Evolutionary conservation across 1,139 yeast species (phyloP).

Genomic region (Yamadazyma mexicana): DNA sequence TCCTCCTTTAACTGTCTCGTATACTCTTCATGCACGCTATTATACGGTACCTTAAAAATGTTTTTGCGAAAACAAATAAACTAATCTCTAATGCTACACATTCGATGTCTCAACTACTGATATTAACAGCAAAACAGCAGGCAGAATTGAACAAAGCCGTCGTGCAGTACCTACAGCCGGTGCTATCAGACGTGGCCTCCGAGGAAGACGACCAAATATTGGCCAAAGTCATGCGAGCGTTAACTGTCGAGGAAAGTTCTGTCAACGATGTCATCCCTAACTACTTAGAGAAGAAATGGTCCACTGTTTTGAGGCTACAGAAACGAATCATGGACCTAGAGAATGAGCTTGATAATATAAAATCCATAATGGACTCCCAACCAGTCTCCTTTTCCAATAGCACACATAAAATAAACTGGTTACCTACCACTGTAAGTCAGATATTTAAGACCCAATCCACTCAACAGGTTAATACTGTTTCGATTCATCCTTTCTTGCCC

Average conservation of each 20-base stretch:
- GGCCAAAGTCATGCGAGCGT: constrained; percentile 15
- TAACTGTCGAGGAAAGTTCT: constrained; percentile 19
- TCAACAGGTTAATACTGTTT: constrained; percentile 60
- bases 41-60: too few relatives aligned
- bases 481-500: constrained; percentile 75
- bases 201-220: constrained; percentile 11
- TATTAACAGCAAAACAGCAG: constrained; percentile 52
- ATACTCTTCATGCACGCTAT: too few relatives aligned
- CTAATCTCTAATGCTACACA: background rate
- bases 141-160: constrained; percentile 57
- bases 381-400: constrained; percentile 10
- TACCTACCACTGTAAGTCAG: constrained; percentile 59
- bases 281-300: constrained; percentile 84
- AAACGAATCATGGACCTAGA: constrained; percentile 64
- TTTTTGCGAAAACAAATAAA: too few relatives aligned
- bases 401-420: constrained; percentile 59
- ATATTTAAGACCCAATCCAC: constrained; percentile 53
- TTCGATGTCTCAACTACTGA: constrained; percentile 18
- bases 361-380: constrained; percentile 43
- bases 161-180: constrained; percentile 51
- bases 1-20: too few relatives aligned
- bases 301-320: constrained; percentile 79
- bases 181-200: constrained; percentile 18
- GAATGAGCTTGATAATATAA: constrained; percentile 41
- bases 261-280: constrained; percentile 35